Base-by-base conservation (phyloP, 495 filamentous ascomycete genomes). In the Aspergillus campestris region DNA sequence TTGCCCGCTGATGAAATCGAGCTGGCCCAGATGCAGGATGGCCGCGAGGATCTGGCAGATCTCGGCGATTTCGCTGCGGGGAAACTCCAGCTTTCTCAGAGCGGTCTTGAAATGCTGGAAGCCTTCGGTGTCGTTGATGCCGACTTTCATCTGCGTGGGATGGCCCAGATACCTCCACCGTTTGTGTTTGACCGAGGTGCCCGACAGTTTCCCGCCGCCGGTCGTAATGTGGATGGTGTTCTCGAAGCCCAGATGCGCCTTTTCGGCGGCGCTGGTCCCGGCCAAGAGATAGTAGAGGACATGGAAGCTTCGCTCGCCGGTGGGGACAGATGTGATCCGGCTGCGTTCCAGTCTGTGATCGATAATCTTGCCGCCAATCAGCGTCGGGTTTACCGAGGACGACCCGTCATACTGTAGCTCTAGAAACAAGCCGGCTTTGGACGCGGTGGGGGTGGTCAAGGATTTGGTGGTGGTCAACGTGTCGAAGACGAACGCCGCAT, bases 61-160 rank as follows among this genome's bases (percentile, higher is more conserved):
- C 59, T 95, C 90, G 31, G 92, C 92, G 60, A 98, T 95, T 53
- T 96, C 91, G 51, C 81, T 80, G 15, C 89, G 77, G 2, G 90
- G 87, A 52, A 98, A 96, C 60, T 95, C 92, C 32, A 98, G 75
- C 60, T 94, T 96, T 37, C 91, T 71, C 41, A 98, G 68, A 3
- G 92, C 92, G 0, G 86, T 95, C 72, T 98, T 98, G 72, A 98
- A 98, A 41, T 95, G 84, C 60, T 94, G 87, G 65, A 98, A 98
- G 0, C 91, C 91, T 56, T 95, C 91, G 4, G 79, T 70, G 61
- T 98, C 92, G 58, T 98, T 95, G 60, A 98, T 87, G 15, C 92
- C 92, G 29, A 97, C 87, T 59, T 95, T 96, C 27, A 98, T 74
- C 59, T 98, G 92, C 0, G 91, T 95, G 2, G 91, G 91, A 58